Evolutionary conservation across 768 basidiomycete genomes (phyloP), one percentile per base, ranked within the genome.

Genomic region (Amanita rubescens): DNA sequence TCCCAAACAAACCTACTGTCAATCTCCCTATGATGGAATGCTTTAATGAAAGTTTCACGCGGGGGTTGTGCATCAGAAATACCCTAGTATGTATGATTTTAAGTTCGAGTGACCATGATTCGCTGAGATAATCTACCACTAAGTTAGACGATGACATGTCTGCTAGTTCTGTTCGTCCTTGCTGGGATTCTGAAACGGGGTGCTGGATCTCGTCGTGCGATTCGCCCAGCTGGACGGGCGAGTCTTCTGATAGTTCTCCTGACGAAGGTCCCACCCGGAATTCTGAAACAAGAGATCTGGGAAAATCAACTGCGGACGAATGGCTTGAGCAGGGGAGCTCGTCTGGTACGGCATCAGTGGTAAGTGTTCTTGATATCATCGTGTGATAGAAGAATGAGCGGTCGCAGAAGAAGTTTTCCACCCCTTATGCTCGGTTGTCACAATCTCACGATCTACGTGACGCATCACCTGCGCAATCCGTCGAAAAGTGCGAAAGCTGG

Each of bases 401-500:
- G 20, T 50, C 20, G 17, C 5, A 50, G 49, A 37, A 50, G 6
- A 24, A n/a, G n/a, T n/a, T 24, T 50, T 50, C 49, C 15, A 24
- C 37, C 6, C 32, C 25, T 27, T 32, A 46, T 12, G 12, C 12
- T 46, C 14, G 15, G 27, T 6, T 1, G 11, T 25, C 44, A 6
- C 7, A 27, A 12, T 46, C 44, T 46, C 25, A 17, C n/a, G 44
- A 25, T 22, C 19, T n/a, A 32, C 19, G 34, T 12, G 7, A 30
- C 14, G 37, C 14, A n/a, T 9, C 49, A 24, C 19, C 35, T 10
- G 27, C 12, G 5, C 35, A 30, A 17, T 15, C 6, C n/a, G 19
- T 41, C 14, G 49, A 50, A 50, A 39, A 41, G n/a, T 39, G 37
- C 27, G 38, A 50, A 39, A 25, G 5, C 14, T 49, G 47, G 47